Base-by-base conservation (phyloP, 2,329 filamentous ascomycete genomes). In the Knufia fluminis region DNA sequence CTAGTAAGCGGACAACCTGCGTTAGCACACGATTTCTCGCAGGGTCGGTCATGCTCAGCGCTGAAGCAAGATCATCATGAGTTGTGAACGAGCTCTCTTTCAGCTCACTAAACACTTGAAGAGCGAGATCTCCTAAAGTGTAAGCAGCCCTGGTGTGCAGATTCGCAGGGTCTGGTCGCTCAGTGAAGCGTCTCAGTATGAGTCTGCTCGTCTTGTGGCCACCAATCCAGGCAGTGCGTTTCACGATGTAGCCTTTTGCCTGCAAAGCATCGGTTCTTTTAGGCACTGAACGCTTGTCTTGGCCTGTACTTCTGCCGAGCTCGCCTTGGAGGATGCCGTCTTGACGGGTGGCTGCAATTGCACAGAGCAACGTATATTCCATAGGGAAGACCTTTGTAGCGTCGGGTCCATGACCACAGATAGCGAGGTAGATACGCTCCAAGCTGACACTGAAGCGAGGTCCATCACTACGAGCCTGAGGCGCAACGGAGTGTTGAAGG, bases 261-360 rank as follows among this genome's bases (percentile, higher is more conserved):
- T 71, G 69, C 33, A 83, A 66, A 2, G 67, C 63, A 53, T 81
- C 76, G 2, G 80, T 83, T 33, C 80, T 69, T 53, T 76, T 71
- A 1, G 80, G 80, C 2, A 83, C 74, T 1, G 80, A 83, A 40
- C 79, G 71, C 60, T 82, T 83, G 61, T 83, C 79, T 63, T 83
- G 80, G 4, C 76, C 76, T 54, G 76, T 79, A 19, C 75, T 57
- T 46, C 63, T 66, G 35, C 71, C 70, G 32, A 83, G 62, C 1
- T 78, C 72, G 1, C 77, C 73, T 59, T 83, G 80, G 2, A 75
- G 61, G 39, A 83, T 75, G 4, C 80, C 80, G 14, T 67, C 62
- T 16, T 68, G 64, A 38, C 78, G 75, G 49, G 67, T 67, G 8
- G 73, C 70, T 4, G 77, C 78, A 54, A 83, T 80, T 46, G 80